Base-by-base conservation (phyloP, 2,329 filamentous ascomycete genomes). In the Colletotrichum karsti region DNA sequence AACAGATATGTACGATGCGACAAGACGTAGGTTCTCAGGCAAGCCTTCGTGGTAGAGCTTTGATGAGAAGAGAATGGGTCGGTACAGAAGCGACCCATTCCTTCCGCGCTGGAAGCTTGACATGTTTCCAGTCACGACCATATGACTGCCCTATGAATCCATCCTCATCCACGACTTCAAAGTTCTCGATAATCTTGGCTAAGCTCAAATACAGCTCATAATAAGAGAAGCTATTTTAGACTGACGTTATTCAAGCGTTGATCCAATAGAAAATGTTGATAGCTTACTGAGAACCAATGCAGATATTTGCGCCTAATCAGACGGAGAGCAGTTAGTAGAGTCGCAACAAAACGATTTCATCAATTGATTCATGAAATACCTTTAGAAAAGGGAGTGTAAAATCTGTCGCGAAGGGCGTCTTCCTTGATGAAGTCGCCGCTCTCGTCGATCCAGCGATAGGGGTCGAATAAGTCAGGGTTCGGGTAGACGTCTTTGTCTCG, bases 351-450 rank as follows among this genome's bases (percentile, higher is more conserved):
- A n/a, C n/a, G n/a, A n/a, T n/a, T n/a, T n/a, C n/a, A 35, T 2
- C 10, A 35, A 5, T 13, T 35, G 33, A 33, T 35, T 13, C 33
- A 35, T 35, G 33, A 35, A 9, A 35, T 64, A 1, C 76, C 74
- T 39, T 74, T 73, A 1, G 75, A 77, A 9, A 77, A 77, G 2
- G 75, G 74, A 4, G 77, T 69, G 8, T 75, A 77, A 39, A 72
- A 76, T 2, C 60, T 69, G 64, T 77, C 76, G 13, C 74, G 66
- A 0, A 74, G 53, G 3, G 35, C 10, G 26, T 74, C 66, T 4
- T 72, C 59, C 6, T 51, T 73, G 9, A 72, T 30, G 1, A 3
- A 24, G 4, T 3, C 24, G 0, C 64, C 65, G 9, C 70, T 62
- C 18, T 63, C 35, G 4, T 67, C 56, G 5, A 76, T 44, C 75